phyloP scores from a whole-genome alignment of 345 rosid species.

The Microthlaspi erraticum region DNA sequence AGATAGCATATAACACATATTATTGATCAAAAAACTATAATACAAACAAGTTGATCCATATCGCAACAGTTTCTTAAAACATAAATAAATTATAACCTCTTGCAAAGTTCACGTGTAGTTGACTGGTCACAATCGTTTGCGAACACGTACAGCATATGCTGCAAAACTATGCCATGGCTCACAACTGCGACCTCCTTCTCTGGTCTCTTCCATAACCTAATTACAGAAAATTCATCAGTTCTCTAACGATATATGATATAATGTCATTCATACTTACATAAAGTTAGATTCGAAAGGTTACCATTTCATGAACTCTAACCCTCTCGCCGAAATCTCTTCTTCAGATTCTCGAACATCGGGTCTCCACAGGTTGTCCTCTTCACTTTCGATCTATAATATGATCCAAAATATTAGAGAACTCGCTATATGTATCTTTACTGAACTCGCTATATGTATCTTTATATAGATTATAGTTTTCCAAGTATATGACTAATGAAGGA shows the following conservation, averaged over 20 bases:
- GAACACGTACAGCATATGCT: constrained; percentile 46
- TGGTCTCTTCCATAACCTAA: constrained; percentile 48
- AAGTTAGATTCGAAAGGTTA: constrained; percentile 5
- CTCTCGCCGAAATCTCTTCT: constrained; percentile 44
- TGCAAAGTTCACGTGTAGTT: constrained; percentile 36
- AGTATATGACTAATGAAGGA: constrained; percentile 9
- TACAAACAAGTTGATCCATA: background rate
- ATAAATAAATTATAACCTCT: constrained; percentile 35
- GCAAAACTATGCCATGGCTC: constrained; percentile 49
- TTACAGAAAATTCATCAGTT: constrained; percentile 5
- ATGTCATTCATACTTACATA: background rate
- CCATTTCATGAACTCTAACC: constrained; percentile 50
- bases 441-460: constrained; percentile 4
- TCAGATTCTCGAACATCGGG: constrained; percentile 46
- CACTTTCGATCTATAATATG: constrained; percentile 45
- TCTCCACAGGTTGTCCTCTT: constrained; percentile 46
- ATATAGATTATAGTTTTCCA: background rate
- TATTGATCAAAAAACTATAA: background rate
- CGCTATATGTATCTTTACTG: background rate
- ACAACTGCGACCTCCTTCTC: constrained; percentile 50
- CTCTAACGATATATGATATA: background rate
- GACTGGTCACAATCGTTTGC: constrained; percentile 45
- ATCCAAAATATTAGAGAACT: constrained; percentile 1
- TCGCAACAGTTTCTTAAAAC: background rate
- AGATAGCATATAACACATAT: background rate